Evolutionary conservation across 2,329 filamentous ascomycete species (phyloP).

Genomic region (Pezicula rhizophila): DNA sequence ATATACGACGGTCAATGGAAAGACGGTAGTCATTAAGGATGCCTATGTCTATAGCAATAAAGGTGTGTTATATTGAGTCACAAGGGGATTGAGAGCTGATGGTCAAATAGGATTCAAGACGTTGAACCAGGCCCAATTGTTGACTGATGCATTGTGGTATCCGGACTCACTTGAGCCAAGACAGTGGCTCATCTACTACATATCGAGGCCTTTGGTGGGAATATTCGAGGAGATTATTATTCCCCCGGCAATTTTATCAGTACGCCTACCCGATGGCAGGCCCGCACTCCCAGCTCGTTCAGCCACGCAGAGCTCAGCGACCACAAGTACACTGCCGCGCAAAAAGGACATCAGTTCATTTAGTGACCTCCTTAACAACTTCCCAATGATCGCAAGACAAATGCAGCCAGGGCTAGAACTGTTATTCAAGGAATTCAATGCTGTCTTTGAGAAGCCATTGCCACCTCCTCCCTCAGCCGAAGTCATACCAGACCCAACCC

Average conservation of each 20-base stretch:
- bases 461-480: slow-evolving; percentile 64
- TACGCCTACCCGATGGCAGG: slow-evolving; percentile 29
- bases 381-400: slow-evolving; percentile 91
- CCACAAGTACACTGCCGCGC: slow-evolving; percentile 39
- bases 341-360: slow-evolving; percentile 94
- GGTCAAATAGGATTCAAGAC: slow-evolving; percentile 71
- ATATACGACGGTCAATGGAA: slow-evolving; percentile 85
- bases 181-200: slow-evolving; percentile 96
- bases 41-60: slow-evolving; percentile 92
- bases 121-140: slow-evolving; percentile 79
- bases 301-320: slow-evolving; percentile 8
- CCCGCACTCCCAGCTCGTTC: slow-evolving; percentile 15
- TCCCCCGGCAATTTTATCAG: slow-evolving; percentile 54
- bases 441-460: slow-evolving; percentile 77
- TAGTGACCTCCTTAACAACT: slow-evolving; percentile 80
- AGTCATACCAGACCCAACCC: slow-evolving; percentile 51
- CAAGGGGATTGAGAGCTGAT: slow-evolving; percentile 18
- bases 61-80: slow-evolving; percentile 45
- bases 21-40: slow-evolving; percentile 92
- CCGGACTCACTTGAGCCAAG: slow-evolving; percentile 82
- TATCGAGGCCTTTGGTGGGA: slow-evolving; percentile 82
- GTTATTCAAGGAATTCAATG: slow-evolving; percentile 82
- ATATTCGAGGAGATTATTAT: slow-evolving; percentile 72
- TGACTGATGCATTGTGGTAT: slow-evolving; percentile 82
- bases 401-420: slow-evolving; percentile 91